phyloP scores from a whole-genome alignment of 768 basidiomycete species.

The Ramaria sp. region DNA sequence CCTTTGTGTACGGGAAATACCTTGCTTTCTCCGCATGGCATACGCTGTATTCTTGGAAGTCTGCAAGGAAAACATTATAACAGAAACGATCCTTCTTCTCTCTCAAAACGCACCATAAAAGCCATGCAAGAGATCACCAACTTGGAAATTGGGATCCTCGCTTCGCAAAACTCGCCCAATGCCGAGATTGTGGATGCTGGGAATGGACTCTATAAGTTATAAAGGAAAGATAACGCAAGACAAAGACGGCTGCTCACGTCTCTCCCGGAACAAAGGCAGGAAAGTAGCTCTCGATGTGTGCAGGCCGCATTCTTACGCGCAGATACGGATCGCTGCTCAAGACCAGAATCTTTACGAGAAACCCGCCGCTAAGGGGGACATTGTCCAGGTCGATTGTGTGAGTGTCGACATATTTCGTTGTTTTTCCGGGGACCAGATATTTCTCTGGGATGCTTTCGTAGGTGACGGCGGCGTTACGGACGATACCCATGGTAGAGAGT shows the following conservation, averaged over 20 bases:
- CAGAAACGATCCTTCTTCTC: constrained; percentile 4
- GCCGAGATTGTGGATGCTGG: constrained; percentile 23
- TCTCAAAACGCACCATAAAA: constrained; percentile 13
- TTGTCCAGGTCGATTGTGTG: constrained; percentile 38
- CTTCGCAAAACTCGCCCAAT: constrained; percentile 36
- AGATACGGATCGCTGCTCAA: constrained; percentile 37
- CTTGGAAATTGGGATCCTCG: constrained; percentile 22
- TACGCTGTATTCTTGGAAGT: constrained; percentile 29
- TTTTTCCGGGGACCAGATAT: constrained; percentile 25
- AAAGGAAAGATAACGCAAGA: not conserved
- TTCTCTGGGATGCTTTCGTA: not conserved
- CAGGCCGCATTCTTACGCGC: constrained; percentile 27
- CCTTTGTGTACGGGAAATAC: constrained; percentile 15
- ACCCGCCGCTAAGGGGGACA: constrained; percentile 31
- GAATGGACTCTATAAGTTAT: not conserved
- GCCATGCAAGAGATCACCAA: constrained; percentile 32
- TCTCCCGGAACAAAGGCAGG: constrained; percentile 16
- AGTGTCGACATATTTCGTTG: constrained; percentile 31
- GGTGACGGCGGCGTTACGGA: not conserved
- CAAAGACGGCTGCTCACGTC: constrained; percentile 15
- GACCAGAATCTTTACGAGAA: constrained; percentile 39
- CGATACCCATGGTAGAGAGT: not conserved
- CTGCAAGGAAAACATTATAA: constrained; percentile 14
- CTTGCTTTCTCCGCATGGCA: constrained; percentile 15
- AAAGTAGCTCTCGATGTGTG: constrained; percentile 4